Evolutionary conservation across 495 filamentous ascomycete genomes (phyloP).

Genomic region (Friedmanniomyces simplex): DNA sequence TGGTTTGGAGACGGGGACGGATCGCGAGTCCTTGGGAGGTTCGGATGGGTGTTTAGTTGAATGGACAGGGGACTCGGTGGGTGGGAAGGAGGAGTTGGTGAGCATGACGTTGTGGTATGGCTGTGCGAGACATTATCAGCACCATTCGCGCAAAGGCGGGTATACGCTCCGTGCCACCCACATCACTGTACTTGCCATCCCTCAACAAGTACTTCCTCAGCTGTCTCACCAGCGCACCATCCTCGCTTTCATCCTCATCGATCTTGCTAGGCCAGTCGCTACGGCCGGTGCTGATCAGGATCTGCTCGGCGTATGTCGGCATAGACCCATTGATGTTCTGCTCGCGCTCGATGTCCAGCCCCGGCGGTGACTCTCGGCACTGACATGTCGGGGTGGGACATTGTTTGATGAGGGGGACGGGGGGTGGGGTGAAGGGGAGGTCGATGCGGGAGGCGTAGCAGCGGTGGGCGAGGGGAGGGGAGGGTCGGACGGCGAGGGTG

Average conservation of each 20-base stretch:
- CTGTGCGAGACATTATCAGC: constrained; percentile 34
- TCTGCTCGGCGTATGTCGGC: constrained; percentile 64
- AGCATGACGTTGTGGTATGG: constrained; percentile 70
- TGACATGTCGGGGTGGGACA: constrained; percentile 65
- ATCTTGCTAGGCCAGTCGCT: constrained; percentile 68
- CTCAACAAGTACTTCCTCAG: constrained; percentile 58
- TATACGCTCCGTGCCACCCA: constrained; percentile 34
- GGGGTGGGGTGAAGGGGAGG: constrained; percentile 12
- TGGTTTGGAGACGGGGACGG: constrained; percentile 3
- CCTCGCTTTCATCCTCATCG: constrained; percentile 45
- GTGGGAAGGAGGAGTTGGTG: constrained; percentile 57
- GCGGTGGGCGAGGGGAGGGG: neutral
- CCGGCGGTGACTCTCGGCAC: constrained; percentile 57
- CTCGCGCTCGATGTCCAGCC: constrained; percentile 64
- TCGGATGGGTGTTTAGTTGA: neutral
- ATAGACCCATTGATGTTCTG: constrained; percentile 64
- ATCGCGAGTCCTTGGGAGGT: neutral
- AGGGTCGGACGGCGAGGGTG: neutral
- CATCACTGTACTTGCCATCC: constrained; percentile 59
- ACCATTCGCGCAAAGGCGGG: neutral
- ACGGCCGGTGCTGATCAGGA: constrained; percentile 71
- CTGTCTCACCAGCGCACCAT: constrained; percentile 56
- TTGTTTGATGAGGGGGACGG: constrained; percentile 42
- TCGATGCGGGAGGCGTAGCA: constrained; percentile 18
- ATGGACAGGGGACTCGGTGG: constrained; percentile 25